These are phyloP conservation scores for Dothideomycetes sp. DNA, from an alignment of 2,329 filamentous ascomycete genomes.

Conservation along the genomic window DNA sequence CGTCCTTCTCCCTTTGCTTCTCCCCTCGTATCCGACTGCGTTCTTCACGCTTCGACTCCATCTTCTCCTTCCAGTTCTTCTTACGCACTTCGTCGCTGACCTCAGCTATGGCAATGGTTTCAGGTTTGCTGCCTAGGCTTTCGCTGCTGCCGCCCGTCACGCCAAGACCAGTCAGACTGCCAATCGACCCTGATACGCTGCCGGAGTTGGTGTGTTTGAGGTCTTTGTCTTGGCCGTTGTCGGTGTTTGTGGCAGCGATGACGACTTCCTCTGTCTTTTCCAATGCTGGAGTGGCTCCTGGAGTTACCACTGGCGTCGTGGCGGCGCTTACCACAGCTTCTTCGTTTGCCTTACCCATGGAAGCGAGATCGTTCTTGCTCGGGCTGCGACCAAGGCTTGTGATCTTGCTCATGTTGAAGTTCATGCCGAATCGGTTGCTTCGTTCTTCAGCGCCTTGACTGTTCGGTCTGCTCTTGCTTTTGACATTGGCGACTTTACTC, in stretches of 20 bases:
- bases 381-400: constrained; percentile 3
- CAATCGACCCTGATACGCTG: not conserved
- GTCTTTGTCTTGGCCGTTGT: no score
- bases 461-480: constrained; percentile 29
- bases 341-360: constrained; percentile 2
- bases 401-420: constrained; percentile 28
- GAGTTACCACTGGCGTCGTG: no score
- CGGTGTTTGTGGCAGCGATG: not conserved
- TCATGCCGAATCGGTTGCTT: constrained; percentile 28
- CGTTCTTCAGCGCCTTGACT: constrained; percentile 19
- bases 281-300: no score
- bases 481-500: constrained; percentile 15
- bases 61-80: constrained; percentile 1
- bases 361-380: constrained; percentile 5
- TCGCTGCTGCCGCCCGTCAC: not conserved
- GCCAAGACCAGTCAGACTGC: not conserved
- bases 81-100: not conserved
- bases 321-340: not conserved
- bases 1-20: not conserved
- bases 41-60: constrained; percentile 1
- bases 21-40: not conserved
- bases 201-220: not conserved
- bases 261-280: no score
- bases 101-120: not conserved
- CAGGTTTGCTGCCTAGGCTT: not conserved